Evolutionary conservation across 148 eudicot genomes (phyloP), one percentile per base, ranked within the genome.

Genomic region (Camellia granthamiana): DNA sequence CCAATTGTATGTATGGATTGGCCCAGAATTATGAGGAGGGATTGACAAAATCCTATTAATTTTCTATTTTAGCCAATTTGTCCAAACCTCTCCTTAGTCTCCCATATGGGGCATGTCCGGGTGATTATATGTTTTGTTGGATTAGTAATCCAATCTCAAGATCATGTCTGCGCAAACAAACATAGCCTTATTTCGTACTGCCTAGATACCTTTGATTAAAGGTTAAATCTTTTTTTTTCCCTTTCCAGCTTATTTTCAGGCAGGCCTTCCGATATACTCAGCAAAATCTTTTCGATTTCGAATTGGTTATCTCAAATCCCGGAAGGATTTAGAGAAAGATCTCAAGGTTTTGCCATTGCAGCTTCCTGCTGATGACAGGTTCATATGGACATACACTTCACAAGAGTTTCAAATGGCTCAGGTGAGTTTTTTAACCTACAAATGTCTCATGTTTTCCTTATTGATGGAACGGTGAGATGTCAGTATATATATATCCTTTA

Each of bases 341-440:
- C 79, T 59, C 19, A 59, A 14, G 56, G 76, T 72, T 49, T 75
- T 59, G 61, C 88, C 85, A 18, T 72, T 83, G 73, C 72, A 74
- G 46, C 78, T 81, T 80, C 74, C 69, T 80, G 88, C 84, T 38
- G 97, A 88, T 78, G 92, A 90, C 69, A 87, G 84, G 75, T 90
- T 91, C 79, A 78, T 84, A 18, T 95, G 98, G 98, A 91, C 94
- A 7, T 90, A 95, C 81, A 93, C 96, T 68, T 90, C 98, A 19
- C 86, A 86, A 80, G 87, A 84, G 83, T 95, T 89, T 83, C 90
- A 93, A 14, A 93, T 95, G 97, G 71, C 74, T 69, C 97, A 91
- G 97, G 98, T 95, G 72, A 79, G 78, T 70, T 78, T 59, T 79
- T 44, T 46, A 44, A 55, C 67, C 54, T 49, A 52, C 12, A 75